A percentile compares a stretch with the other conserved stretches of the same genome.
Conservation (phyloP, 352 stramenopile species). For the Phytophthora syringae region DNA sequence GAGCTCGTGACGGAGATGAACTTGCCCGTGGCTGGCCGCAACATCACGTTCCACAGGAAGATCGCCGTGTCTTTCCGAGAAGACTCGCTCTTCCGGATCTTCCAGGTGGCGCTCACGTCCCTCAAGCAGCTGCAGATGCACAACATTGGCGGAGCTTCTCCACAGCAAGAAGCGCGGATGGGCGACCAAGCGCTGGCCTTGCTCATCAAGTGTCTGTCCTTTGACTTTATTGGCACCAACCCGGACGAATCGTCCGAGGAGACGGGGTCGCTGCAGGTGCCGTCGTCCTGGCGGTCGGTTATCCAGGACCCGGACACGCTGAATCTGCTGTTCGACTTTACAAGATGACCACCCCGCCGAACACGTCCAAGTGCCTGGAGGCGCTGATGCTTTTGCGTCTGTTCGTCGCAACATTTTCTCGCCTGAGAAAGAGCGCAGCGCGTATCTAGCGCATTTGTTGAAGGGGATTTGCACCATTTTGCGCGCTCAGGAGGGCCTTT, state of each 20-base stretch:
- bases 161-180: constrained; percentile 92
- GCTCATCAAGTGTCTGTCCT: constrained; percentile 95
- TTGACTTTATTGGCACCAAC: constrained; percentile 99
- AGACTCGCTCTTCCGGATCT: constrained; percentile 95
- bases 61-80: constrained; percentile 98
- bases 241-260: constrained; percentile 98
- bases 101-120: constrained; percentile 96
- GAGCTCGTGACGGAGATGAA: constrained; percentile 99
- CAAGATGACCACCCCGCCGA: constrained; percentile 91
- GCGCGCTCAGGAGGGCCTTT: constrained; percentile 94
- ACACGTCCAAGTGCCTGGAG: constrained; percentile 96
- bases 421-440: constrained; percentile 94
- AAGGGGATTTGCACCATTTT: constrained; percentile 95
- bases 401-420: constrained; percentile 97
- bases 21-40: constrained; percentile 92
- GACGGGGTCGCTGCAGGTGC: constrained; percentile 97
- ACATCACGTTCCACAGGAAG: constrained; percentile 98
- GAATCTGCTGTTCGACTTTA: constrained; percentile 97
- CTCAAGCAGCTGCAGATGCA: constrained; percentile 95
- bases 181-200: constrained; percentile 94
- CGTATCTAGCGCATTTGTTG: constrained; percentile 94
- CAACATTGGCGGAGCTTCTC: constrained; percentile 81
- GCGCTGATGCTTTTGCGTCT: constrained; percentile 95
- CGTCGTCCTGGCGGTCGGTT: constrained; percentile 94
- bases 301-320: constrained; percentile 96